Conservation (phyloP, 2,329 filamentous ascomycete genomes). For the Periglandula ipomoeae region DNA sequence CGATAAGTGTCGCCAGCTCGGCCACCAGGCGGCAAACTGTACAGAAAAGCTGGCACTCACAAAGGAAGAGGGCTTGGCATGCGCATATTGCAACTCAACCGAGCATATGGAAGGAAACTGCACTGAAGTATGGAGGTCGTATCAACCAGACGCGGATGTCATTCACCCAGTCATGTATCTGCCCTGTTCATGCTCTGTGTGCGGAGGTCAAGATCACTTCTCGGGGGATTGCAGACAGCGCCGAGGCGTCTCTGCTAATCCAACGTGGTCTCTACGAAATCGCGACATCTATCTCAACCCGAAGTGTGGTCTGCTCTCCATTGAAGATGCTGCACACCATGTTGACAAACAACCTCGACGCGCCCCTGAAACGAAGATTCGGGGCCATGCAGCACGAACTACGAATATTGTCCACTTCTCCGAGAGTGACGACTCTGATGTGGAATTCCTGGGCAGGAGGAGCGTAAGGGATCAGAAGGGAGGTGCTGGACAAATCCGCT, state of each 20-base stretch:
- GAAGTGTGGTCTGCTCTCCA: conserved; percentile 27
- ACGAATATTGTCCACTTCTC: conserved; percentile 32
- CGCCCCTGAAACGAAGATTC: conserved; percentile 22
- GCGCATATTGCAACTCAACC: conserved; percentile 47
- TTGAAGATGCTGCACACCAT: conserved; percentile 22
- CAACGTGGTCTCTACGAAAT: conserved; percentile 45
- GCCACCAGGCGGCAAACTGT: conserved; percentile 46
- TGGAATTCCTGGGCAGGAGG: conserved; percentile 31
- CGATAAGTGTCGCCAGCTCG: conserved; percentile 51
- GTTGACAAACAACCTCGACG: conserved; percentile 14
- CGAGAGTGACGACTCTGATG: conserved; percentile 38
- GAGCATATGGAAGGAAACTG: conserved; percentile 53
- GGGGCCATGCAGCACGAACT: conserved; percentile 24
- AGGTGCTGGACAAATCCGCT: conserved; percentile 25
- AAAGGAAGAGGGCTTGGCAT: conserved; percentile 46
- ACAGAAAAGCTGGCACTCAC: conserved; percentile 43
- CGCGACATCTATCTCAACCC: conserved; percentile 40
- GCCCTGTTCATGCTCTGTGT: conserved; percentile 45
- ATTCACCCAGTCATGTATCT: conserved; percentile 41
- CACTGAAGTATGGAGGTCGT: conserved; percentile 51
- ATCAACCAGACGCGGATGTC: conserved; percentile 28
- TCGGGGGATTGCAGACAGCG: conserved; percentile 41
- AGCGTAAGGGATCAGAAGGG: conserved; percentile 20
- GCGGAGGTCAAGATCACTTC: conserved; percentile 46
- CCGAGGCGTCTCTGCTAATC: conserved; percentile 17